A percentile compares a stretch with the other conserved stretches of the same genome.
phyloP scores from a whole-genome alignment of 2,329 filamentous ascomycete genomes.

The Fusarium brevicatenulatum region DNA sequence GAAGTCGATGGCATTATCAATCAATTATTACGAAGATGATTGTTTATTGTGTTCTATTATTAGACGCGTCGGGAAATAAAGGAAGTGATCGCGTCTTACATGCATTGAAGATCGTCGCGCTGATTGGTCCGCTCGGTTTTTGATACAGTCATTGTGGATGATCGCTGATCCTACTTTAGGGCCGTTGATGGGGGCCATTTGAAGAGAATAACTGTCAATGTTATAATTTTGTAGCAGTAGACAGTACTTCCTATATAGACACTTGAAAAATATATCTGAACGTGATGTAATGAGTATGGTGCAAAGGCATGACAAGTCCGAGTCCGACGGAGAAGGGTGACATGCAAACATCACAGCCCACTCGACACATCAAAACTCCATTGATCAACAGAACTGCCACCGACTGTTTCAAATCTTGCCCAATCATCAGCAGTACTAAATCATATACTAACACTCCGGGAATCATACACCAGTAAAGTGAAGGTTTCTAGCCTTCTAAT shows the following conservation, averaged over 20 bases:
- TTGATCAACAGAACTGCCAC: not conserved
- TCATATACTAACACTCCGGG: too few species aligned
- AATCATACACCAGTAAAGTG: too few species aligned
- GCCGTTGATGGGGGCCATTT: not conserved
- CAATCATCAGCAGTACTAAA: too few species aligned
- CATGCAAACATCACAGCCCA: not conserved
- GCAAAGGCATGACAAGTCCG: too few species aligned
- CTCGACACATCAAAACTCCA: not conserved
- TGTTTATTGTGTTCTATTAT: not conserved
- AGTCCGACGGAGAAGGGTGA: not conserved
- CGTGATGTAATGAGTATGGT: fast-evolving
- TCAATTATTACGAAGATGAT: not conserved
- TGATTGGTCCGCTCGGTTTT: not conserved
- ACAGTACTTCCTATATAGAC: fast-evolving
- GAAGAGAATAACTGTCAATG: not conserved
- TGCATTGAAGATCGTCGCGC: not conserved
- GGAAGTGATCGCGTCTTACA: not conserved
- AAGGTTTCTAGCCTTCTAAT: too few species aligned
- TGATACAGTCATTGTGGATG: not conserved
- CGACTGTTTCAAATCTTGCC: not conserved
- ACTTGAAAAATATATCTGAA: fast-evolving
- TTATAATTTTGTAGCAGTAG: fast-evolving
- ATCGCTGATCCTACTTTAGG: not conserved
- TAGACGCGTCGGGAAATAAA: not conserved
- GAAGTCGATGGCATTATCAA: too few species aligned